Percentiles rank a stretch among this genome's conserved stretches.
Evolutionary conservation across 2,329 filamentous ascomycete genomes (phyloP).

Genomic region (Phialocephala sp.): DNA sequence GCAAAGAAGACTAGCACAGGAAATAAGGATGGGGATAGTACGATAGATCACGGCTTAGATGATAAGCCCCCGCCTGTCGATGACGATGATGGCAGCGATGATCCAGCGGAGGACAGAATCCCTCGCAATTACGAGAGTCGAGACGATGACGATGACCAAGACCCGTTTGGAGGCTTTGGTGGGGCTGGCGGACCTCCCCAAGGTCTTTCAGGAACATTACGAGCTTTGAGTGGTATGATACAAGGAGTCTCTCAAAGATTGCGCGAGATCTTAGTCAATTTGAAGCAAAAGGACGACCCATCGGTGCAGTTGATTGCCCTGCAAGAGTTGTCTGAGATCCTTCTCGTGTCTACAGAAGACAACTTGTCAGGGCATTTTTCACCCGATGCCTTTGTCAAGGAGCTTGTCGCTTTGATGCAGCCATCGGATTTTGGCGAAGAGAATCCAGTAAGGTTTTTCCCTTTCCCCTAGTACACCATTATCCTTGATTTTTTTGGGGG

Average conservation of each 20-base stretch:
- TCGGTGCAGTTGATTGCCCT: slow-evolving; percentile 90
- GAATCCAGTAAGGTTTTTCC: slow-evolving; percentile 60
- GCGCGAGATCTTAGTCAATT: slow-evolving; percentile 74
- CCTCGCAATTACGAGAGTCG: slow-evolving; percentile 55
- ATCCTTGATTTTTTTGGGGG: neutral
- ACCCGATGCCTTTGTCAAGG: slow-evolving; percentile 93
- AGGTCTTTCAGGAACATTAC: slow-evolving; percentile 78
- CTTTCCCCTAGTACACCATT: neutral
- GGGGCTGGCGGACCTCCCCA: slow-evolving; percentile 66
- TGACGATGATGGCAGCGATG: slow-evolving; percentile 52
- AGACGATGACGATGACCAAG: slow-evolving; percentile 63
- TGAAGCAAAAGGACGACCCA: slow-evolving; percentile 83
- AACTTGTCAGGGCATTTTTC: slow-evolving; percentile 94
- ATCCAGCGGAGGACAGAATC: slow-evolving; percentile 68
- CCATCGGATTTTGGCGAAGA: slow-evolving; percentile 84
- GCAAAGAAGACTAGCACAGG: slow-evolving; percentile 60
- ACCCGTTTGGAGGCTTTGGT: slow-evolving; percentile 70
- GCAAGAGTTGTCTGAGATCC: slow-evolving; percentile 89
- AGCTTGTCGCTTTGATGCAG: slow-evolving; percentile 90
- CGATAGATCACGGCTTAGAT: slow-evolving; percentile 54
- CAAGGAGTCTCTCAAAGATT: slow-evolving; percentile 81
- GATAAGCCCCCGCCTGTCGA: slow-evolving; percentile 36
- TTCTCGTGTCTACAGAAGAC: slow-evolving; percentile 95
- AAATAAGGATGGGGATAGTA: slow-evolving; percentile 74
- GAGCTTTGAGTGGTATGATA: slow-evolving; percentile 91